A percentile compares a stretch with the other conserved stretches of the same genome.
These are phyloP conservation scores for Hymenoscyphus occultus DNA, from an alignment of 2,329 filamentous ascomycete species.

Conservation along the genomic window DNA sequence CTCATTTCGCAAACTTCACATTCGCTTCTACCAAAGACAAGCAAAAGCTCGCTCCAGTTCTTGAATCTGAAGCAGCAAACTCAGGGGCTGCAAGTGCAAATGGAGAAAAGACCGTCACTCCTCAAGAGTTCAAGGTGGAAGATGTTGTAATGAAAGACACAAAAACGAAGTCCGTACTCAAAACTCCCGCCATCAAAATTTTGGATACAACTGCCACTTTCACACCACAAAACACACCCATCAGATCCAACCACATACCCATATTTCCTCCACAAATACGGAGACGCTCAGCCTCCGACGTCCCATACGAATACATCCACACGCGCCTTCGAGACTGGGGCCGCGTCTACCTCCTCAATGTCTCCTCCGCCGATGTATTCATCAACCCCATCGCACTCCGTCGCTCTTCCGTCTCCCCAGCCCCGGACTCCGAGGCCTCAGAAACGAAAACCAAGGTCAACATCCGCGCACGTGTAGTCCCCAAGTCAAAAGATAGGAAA, in stretches of 20 bases:
- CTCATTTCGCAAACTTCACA: conserved; percentile 20
- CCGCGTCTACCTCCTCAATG: conserved; percentile 42
- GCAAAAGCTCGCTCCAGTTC: conserved; percentile 17
- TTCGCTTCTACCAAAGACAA: conserved; percentile 13
- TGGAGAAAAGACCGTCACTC: conserved; percentile 5
- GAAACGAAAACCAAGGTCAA: conserved; percentile 28
- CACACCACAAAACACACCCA: conserved; percentile 5
- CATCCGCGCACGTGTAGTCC: conserved; percentile 46
- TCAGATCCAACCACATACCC: background rate
- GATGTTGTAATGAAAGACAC: conserved; percentile 1
- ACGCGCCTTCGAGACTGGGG: conserved; percentile 43
- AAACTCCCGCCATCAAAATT: conserved; percentile 1
- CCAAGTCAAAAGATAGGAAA: conserved; percentile 40
- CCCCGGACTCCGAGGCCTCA: conserved; percentile 9
- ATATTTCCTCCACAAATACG: background rate
- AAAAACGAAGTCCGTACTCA: background rate
- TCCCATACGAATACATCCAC: conserved; percentile 32
- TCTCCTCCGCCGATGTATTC: conserved; percentile 45
- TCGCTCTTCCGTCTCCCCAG: conserved; percentile 29
- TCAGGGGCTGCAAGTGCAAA: conserved; percentile 7
- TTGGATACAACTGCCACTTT: background rate
- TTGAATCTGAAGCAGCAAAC: conserved; percentile 15
- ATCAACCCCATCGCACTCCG: conserved; percentile 44
- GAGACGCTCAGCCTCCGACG: conserved; percentile 14
- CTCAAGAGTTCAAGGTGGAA: background rate